These are phyloP conservation scores for Penicillium sp. DNA, from an alignment of 2,329 filamentous ascomycete genomes.

Conservation along the genomic window DNA sequence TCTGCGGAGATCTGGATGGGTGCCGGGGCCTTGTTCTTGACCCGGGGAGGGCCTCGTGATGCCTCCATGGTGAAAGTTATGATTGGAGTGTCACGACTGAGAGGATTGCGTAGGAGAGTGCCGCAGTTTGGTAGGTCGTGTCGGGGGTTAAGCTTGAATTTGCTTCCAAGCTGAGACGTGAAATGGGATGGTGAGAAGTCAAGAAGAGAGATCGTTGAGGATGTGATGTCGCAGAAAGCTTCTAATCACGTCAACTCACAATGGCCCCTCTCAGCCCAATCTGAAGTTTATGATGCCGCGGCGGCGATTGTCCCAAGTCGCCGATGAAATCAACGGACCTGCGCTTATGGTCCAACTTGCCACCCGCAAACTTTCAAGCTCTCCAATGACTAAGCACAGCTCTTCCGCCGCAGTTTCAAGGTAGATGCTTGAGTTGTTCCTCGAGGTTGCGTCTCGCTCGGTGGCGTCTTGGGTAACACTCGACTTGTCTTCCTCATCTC, in stretches of 20 bases:
- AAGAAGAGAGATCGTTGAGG: background rate
- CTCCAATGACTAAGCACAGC: slow-evolving; percentile 26
- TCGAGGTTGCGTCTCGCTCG: background rate
- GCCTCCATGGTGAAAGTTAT: slow-evolving; percentile 71
- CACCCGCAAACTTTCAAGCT: slow-evolving; percentile 24
- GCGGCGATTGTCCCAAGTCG: slow-evolving; percentile 5
- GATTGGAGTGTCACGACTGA: background rate
- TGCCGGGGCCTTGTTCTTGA: slow-evolving; percentile 98
- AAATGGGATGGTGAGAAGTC: background rate
- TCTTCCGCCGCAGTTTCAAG: slow-evolving; percentile 9
- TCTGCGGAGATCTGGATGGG: slow-evolving; percentile 92
- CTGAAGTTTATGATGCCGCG: slow-evolving; percentile 11
- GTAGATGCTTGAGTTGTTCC: slow-evolving; percentile 8
- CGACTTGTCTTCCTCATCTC: slow-evolving; percentile 1
- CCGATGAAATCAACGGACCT: slow-evolving; percentile 24
- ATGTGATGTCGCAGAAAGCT: background rate
- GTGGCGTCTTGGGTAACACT: slow-evolving; percentile 12
- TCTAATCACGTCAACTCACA: background rate
- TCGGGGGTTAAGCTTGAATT: slow-evolving; percentile 6
- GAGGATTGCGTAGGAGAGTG: slow-evolving; percentile 1
- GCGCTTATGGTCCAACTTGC: slow-evolving; percentile 25
- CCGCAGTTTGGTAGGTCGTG: background rate
- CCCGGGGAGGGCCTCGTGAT: slow-evolving; percentile 85
- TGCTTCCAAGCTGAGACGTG: background rate
- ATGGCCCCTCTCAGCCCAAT: slow-evolving; percentile 9